Conservation (phyloP, 768 basidiomycete genomes). For the Boletus vermiculosoides region DNA sequence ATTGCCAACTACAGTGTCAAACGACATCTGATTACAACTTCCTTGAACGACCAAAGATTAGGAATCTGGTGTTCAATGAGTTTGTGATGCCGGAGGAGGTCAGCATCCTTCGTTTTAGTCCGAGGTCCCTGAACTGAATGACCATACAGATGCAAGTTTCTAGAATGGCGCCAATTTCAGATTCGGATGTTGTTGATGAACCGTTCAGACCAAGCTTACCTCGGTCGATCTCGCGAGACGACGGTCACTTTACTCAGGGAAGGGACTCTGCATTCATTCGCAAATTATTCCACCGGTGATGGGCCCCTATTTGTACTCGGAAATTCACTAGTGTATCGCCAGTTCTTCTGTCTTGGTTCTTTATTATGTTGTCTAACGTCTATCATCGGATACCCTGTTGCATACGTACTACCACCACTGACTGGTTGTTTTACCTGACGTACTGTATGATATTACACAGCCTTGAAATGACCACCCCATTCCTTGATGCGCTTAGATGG, state of each 20-base stretch:
- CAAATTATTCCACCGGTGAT: slow-evolving; percentile 49
- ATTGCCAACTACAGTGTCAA: slow-evolving; percentile 76
- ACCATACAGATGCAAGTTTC: slow-evolving; percentile 59
- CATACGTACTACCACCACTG: slow-evolving; percentile 36
- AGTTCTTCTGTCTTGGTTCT: slow-evolving; percentile 25
- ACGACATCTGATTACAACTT: slow-evolving; percentile 59
- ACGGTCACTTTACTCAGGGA: slow-evolving; percentile 30
- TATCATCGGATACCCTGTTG: slow-evolving; percentile 36
- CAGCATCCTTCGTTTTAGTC: slow-evolving; percentile 17
- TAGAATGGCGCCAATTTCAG: slow-evolving; percentile 55
- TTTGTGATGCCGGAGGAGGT: slow-evolving; percentile 74
- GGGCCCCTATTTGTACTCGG: slow-evolving; percentile 17
- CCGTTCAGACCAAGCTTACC: slow-evolving; percentile 35
- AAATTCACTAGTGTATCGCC: slow-evolving; percentile 30
- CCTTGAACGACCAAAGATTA: slow-evolving; percentile 52
- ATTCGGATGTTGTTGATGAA: slow-evolving; percentile 41
- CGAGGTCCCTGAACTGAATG: slow-evolving; percentile 4
- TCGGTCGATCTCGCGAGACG: slow-evolving; percentile 33
- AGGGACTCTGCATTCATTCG: slow-evolving; percentile 49
- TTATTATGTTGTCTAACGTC: slow-evolving; percentile 29
- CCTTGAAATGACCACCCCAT: neutral
- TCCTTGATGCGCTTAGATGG: neutral
- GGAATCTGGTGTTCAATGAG: slow-evolving; percentile 52
- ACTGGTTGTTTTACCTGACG: slow-evolving; percentile 28
- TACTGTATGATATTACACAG: slow-evolving; percentile 27